These are phyloP conservation scores for Sporobolus alterniflorus DNA, from an alignment of 202 grass and related monocot genomes.

Conservation along the genomic window DNA sequence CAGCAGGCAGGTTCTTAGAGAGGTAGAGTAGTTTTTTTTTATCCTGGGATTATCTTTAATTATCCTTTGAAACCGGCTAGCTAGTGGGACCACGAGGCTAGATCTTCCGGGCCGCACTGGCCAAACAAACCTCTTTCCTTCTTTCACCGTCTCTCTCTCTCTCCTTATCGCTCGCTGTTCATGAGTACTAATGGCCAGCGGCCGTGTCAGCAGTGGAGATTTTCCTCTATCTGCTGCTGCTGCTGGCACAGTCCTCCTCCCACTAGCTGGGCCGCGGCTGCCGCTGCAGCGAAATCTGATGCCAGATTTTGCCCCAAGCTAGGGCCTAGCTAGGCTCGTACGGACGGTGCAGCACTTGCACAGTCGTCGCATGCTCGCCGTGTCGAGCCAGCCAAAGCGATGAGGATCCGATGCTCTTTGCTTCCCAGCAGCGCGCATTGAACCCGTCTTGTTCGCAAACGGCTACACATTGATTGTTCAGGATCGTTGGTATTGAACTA, in stretches of 20 bases:
- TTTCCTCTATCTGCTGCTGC: background rate
- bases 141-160: background rate
- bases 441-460: background rate
- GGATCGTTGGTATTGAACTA: no score
- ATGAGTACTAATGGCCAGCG: background rate
- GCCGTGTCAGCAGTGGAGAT: background rate
- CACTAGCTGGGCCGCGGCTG: no score
- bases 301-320: conserved; percentile 23
- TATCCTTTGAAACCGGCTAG: conserved; percentile 40
- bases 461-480: no score
- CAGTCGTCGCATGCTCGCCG: background rate
- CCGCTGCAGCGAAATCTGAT: background rate
- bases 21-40: background rate
- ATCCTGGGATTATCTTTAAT: conserved; percentile 6
- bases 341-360: background rate
- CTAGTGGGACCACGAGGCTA: conserved; percentile 29
- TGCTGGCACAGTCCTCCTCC: no score
- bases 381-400: background rate
- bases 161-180: background rate
- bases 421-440: background rate
- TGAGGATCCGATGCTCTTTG: conserved; percentile 16
- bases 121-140: conserved; percentile 8
- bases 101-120: background rate
- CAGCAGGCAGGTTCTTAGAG: background rate
- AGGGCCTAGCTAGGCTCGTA: background rate